Base-by-base conservation (phyloP, 768 basidiomycete genomes). In the Suillus occidentalis region DNA sequence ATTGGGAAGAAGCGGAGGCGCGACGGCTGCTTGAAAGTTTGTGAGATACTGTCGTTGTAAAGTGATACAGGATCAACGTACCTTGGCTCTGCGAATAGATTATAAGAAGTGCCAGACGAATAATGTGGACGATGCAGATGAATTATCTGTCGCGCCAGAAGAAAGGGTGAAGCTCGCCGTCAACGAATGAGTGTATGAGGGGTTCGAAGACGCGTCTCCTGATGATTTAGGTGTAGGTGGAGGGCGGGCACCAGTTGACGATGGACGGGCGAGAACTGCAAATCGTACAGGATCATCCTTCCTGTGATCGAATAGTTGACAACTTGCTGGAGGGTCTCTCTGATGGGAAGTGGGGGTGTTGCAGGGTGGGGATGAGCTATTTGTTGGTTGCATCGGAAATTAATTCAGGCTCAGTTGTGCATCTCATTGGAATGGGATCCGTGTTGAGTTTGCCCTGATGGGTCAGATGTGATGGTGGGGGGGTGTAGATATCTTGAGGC, bases 201-300 rank as follows among this genome's bases (percentile, higher is more conserved):
- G 91, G 0, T 86, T 86, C 0, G 89, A 91, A 0, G 90, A 90
- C 0, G 89, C 89, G 16, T 92, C 91, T 34, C 81, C 86, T 1
- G 89, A 88, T 12, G 83, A 81, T 68, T 88, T 88, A 31, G 86
- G 82, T n/a, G 83, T 80, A 8, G 86, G 85, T 0, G 80, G 69
- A 0, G 84, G 81, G 7, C 84, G 83, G 47, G 73, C 72, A 60
- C 70, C 72, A 59, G 10, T 71, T 66, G 55, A 55, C 22, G 63
- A 72, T 10, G 88, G 83, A 49, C 88, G 84, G 5, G 85, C 79
- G 42, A 87, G 83, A 40, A 88, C 84, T 0, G 58, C 58, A 77
- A 99, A 99, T 13, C 90, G 86, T 39, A 95, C 86, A 0, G 97
- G 94, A 75, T 99, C 94, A 74, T 99, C 92, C 71, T 93, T 89